Base-by-base conservation (phyloP, 2,329 filamentous ascomycete genomes). In the Tympanopsis confertula region DNA sequence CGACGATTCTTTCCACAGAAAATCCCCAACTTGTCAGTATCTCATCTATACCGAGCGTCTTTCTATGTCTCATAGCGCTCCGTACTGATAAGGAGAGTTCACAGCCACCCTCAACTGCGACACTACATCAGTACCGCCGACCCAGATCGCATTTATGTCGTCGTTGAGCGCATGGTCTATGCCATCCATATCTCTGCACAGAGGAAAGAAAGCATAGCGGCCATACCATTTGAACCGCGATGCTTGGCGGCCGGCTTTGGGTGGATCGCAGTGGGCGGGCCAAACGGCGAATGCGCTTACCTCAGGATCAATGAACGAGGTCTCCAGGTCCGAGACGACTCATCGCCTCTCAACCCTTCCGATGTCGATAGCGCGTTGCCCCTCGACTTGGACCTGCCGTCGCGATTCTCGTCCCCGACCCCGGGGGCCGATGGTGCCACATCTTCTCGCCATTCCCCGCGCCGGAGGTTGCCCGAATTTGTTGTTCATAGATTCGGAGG, bases 61-160 rank as follows among this genome's bases (percentile, higher is more conserved):
- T 26, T n/a, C n/a, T n/a, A n/a, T n/a, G n/a, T n/a, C n/a, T n/a
- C n/a, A 26, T 10, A 26, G 22, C 22, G 7, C 38, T 48, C 41
- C 35, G 36, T 35, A 39, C 35, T 32, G 36, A n/a, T 19, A 37
- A 26, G 7, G 13, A 22, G 44, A n/a, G 37, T 44, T 30, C 15
- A 14, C 48, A 65, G 62, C 43, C 62, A 66, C 44, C 53, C 54
- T 38, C 62, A 66, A 56, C 62, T 81, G 33, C 73, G 74, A 38
- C 71, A 80, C 54, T 76, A 74, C 52, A 78, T 80, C 50, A 77
- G 70, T 49, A 71, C 69, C 14, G 65, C 68, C 38, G 71, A 78
- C 48, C 63, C 66, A 15, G 70, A 78, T 55, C 58, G 68, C 45
- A 65, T 80, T 43, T 80, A 78, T 61, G 76, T 78, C 47, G 74